Evolutionary conservation across 2,329 filamentous ascomycete species (phyloP).

Genomic region (Emergomyces africanus): DNA sequence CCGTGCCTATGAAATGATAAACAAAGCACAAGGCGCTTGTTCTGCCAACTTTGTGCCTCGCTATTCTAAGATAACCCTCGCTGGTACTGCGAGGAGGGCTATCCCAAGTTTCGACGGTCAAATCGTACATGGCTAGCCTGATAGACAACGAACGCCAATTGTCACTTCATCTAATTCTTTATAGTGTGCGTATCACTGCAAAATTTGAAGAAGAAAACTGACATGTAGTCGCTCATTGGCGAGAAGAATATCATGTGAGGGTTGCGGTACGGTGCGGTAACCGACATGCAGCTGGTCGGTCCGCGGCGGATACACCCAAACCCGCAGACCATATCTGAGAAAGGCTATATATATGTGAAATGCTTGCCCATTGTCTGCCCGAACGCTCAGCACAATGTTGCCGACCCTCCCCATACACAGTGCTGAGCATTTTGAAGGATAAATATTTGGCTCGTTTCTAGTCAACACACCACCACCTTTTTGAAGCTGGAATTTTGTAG

Average conservation of each 20-base stretch:
- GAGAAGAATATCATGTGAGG: no score
- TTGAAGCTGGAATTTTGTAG: no score
- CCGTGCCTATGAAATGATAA: background rate
- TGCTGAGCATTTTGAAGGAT: no score
- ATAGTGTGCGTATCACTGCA: background rate
- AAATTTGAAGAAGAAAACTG: background rate
- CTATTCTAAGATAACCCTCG: background rate
- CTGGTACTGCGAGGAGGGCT: background rate
- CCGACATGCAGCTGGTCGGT: background rate
- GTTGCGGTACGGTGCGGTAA: background rate
- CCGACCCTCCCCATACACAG: no score
- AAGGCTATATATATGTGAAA: no score
- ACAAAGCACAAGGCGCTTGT: background rate
- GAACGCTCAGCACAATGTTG: no score
- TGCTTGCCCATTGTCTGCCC: no score
- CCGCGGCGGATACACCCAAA: background rate
- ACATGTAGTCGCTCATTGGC: background rate
- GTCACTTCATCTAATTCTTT: background rate
- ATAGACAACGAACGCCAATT: background rate
- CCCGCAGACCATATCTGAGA: no score
- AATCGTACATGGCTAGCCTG: no score
- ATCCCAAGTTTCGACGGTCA: background rate
- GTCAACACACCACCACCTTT: no score
- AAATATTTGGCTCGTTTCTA: no score
- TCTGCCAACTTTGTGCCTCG: background rate